Base-by-base conservation (phyloP, 768 basidiomycete genomes). In the Boletus reticulatus region DNA sequence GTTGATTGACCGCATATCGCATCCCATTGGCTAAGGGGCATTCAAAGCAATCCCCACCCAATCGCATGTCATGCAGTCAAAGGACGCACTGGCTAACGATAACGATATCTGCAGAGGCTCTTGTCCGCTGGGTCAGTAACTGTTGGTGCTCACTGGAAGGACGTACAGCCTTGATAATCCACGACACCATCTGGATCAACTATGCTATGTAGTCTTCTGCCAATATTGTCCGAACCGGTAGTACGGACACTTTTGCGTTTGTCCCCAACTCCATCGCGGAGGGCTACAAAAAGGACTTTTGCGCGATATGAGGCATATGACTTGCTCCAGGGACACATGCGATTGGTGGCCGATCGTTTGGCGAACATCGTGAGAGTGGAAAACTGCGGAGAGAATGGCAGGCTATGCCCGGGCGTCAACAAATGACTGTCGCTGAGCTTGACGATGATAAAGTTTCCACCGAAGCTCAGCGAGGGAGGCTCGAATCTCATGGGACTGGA, bases 391-490 rank as follows among this genome's bases (percentile, higher is more conserved):
- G 39, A n/a, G 29, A 41, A 47, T 13, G 29, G 24, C 22, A 34
- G 53, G 62, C 62, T 34, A 53, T 59, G 42, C 32, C n/a, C 24
- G 37, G 54, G 12, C 19, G 29, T 41, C 20, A 11, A 48, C 24
- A 41, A 42, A 38, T 53, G 53, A 49, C 63, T 45, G 56, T 48
- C 50, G 52, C 58, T 62, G 61, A 56, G 52, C 48, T 54, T 31
- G 52, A 43, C 19, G 49, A 24, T 53, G 48, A 59, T 62, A 47
- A 20, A 19, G 56, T 57, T 65, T 57, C 52, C 49, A 32, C 37
- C 38, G n/a, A 50, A 59, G 51, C 16, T 11, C 32, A 34, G 29
- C 34, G 36, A 37, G 32, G 32, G 20, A 32, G 19, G 39, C 13
- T 19, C 17, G 13, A 36, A 14, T 43, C 41, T 44, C 12, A 34